Conservation (phyloP, 805 yeast species). For the Candida maltosa region DNA sequence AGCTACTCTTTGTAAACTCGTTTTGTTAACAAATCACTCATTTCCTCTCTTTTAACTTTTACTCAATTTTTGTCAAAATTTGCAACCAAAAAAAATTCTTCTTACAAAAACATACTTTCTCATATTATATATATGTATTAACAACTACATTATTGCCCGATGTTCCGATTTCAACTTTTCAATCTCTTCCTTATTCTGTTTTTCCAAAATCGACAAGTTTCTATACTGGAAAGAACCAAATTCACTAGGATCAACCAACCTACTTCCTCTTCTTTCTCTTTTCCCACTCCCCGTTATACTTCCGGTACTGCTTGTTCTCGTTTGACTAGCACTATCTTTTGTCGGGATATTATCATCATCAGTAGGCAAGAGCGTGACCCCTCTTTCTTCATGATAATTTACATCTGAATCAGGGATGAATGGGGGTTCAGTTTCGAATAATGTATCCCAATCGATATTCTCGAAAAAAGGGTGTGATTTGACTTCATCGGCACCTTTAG, state of each 20-base stretch:
- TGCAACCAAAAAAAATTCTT: too few relatives aligned
- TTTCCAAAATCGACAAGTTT: slow-evolving; percentile 84
- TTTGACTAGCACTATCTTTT: slow-evolving; percentile 12
- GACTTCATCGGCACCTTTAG: slow-evolving; percentile 76
- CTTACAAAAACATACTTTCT: too few relatives aligned
- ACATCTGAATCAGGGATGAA: slow-evolving; percentile 82
- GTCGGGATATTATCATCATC: slow-evolving; percentile 28
- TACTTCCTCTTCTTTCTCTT: slow-evolving; percentile 70
- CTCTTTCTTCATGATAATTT: slow-evolving; percentile 87
- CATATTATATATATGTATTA: too few relatives aligned
- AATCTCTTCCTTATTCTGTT: slow-evolving; percentile 90
- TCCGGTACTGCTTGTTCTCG: slow-evolving; percentile 18
- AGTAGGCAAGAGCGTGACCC: slow-evolving; percentile 71
- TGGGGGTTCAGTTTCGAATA: slow-evolving; percentile 70
- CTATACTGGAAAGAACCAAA: slow-evolving; percentile 93
- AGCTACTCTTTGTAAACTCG: too few relatives aligned
- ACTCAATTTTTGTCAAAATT: too few relatives aligned
- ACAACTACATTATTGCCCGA: too few relatives aligned
- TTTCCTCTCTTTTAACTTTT: too few relatives aligned
- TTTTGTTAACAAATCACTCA: too few relatives aligned
- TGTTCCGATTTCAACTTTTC: slow-evolving; percentile 84
- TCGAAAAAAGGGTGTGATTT: slow-evolving; percentile 74
- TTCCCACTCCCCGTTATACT: slow-evolving; percentile 18
- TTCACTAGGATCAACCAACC: slow-evolving; percentile 69
- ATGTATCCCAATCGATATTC: slow-evolving; percentile 67